Evolutionary conservation across 164 flowering plant species (phyloP).

Genomic region (Aristolochia fimbriata): DNA sequence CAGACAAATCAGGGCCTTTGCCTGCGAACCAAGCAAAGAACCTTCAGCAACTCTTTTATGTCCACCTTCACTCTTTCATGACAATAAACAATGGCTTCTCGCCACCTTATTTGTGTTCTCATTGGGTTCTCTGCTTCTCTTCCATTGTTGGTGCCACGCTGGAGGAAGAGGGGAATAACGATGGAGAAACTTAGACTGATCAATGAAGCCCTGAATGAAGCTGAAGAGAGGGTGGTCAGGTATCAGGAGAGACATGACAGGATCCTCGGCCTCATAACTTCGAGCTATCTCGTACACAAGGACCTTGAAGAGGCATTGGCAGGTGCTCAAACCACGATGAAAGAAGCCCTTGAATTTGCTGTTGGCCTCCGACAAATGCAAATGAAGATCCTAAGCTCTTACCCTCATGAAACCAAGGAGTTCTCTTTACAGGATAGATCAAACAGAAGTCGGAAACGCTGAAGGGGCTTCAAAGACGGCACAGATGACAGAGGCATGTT

Average conservation of each 20-base stretch:
- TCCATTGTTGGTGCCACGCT: conserved; percentile 16
- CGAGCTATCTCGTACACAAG: conserved; percentile 24
- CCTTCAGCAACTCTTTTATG: too few relatives aligned
- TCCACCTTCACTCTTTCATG: too few relatives aligned
- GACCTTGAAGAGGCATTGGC: conserved; percentile 33
- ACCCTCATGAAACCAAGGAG: conserved; percentile 9
- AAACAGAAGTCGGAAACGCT: too few relatives aligned
- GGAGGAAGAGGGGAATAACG: conserved; percentile 14
- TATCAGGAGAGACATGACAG: conserved; percentile 45
- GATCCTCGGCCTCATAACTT: conserved; percentile 31
- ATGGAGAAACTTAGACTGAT: conserved; percentile 29
- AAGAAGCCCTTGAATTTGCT: conserved; percentile 36
- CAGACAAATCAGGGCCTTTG: too few relatives aligned
- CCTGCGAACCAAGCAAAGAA: too few relatives aligned
- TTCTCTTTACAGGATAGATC: not conserved
- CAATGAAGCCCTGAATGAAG: conserved; percentile 31
- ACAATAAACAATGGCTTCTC: conserved; percentile 4
- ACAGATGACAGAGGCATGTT: too few relatives aligned
- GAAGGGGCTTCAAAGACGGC: too few relatives aligned
- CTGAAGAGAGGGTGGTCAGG: conserved; percentile 21
- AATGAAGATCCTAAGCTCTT: conserved; percentile 24
- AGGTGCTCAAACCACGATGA: conserved; percentile 32
- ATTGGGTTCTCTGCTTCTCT: conserved; percentile 36
- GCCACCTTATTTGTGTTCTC: conserved; percentile 11
- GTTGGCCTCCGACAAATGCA: conserved; percentile 32